Percentiles rank a stretch among this genome's conserved stretches.
Evolutionary conservation across 768 basidiomycete genomes (phyloP).

Genomic region (Hirschioporus abietinus): DNA sequence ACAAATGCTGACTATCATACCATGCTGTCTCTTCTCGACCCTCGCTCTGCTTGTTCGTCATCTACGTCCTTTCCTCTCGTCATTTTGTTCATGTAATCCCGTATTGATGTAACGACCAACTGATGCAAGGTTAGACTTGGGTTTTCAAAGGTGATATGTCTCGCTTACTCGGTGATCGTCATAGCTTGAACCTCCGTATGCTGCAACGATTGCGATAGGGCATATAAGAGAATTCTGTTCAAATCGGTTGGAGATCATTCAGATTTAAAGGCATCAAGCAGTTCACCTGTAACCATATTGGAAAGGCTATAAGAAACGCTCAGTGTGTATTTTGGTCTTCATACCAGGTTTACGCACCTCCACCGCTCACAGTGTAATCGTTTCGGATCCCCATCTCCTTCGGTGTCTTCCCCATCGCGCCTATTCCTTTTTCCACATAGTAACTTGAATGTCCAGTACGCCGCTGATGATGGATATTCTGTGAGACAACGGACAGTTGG

Average conservation of each 20-base stretch:
- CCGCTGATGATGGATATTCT: conserved; percentile 21
- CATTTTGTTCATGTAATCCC: conserved; percentile 67
- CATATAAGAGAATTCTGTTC: conserved; percentile 74
- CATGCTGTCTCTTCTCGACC: conserved; percentile 20
- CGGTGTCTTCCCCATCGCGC: conserved; percentile 73
- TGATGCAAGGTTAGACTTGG: conserved; percentile 19
- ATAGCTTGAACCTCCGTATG: conserved; percentile 75
- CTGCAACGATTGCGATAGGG: conserved; percentile 72
- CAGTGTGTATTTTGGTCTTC: not conserved
- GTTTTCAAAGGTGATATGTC: not conserved
- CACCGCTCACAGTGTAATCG: conserved; percentile 64
- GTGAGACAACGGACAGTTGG: conserved; percentile 1
- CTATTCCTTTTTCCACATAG: conserved; percentile 85
- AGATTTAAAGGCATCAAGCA: conserved; percentile 4
- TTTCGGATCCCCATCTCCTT: conserved; percentile 66
- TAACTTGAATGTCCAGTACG: conserved; percentile 81
- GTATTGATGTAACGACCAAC: conserved; percentile 60
- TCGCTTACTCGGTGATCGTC: conserved; percentile 71
- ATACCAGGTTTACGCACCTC: conserved; percentile 47
- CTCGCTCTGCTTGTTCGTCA: not conserved
- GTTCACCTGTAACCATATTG: conserved; percentile 75
- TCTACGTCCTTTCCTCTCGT: conserved; percentile 16
- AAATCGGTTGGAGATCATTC: conserved; percentile 3
- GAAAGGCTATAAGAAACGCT: conserved; percentile 52
- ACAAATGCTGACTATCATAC: not conserved